A percentile compares a stretch with the other conserved stretches of the same genome.
Evolutionary conservation across 345 rosid genomes (phyloP).

Genomic region (Odontarrhena argentea): DNA sequence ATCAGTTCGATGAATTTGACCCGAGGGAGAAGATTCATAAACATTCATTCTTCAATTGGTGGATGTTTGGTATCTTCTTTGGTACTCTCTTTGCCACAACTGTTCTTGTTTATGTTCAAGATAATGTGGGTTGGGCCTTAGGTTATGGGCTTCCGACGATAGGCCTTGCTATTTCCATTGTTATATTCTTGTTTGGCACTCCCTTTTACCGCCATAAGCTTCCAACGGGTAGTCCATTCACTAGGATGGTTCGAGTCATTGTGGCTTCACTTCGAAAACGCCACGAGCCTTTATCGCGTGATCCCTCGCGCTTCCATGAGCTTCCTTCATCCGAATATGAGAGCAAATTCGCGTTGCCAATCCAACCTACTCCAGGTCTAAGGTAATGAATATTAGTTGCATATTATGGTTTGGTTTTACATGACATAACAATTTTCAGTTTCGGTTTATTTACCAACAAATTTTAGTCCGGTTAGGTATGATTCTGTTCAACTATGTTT

Average conservation of each 20-base stretch:
- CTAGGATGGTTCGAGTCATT: slow-evolving; percentile 68
- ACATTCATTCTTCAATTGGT: slow-evolving; percentile 96
- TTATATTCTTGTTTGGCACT: slow-evolving; percentile 66
- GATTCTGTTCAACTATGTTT: background rate
- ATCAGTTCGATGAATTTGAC: slow-evolving; percentile 84
- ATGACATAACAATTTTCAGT: background rate
- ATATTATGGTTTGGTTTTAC: background rate
- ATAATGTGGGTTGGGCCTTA: slow-evolving; percentile 76
- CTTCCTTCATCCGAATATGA: slow-evolving; percentile 55
- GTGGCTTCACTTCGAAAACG: slow-evolving; percentile 67
- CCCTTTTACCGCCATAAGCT: slow-evolving; percentile 65
- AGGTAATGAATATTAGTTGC: slow-evolving; percentile 44
- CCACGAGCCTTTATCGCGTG: slow-evolving; percentile 48
- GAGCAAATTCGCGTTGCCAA: slow-evolving; percentile 51
- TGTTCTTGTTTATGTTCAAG: slow-evolving; percentile 77
- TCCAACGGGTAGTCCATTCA: slow-evolving; percentile 77
- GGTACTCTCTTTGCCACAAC: slow-evolving; percentile 87
- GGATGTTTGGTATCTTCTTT: slow-evolving; percentile 89
- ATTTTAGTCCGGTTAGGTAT: background rate
- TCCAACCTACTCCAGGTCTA: slow-evolving; percentile 61
- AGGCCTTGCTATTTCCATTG: slow-evolving; percentile 58
- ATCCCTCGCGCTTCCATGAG: slow-evolving; percentile 56
- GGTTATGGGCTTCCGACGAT: slow-evolving; percentile 79
- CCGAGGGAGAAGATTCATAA: slow-evolving; percentile 68
- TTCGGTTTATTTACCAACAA: background rate